Percentiles rank a stretch among this genome's conserved stretches.
phyloP scores from a whole-genome alignment of 2,329 filamentous ascomycete species.

The Penicillium sp. region DNA sequence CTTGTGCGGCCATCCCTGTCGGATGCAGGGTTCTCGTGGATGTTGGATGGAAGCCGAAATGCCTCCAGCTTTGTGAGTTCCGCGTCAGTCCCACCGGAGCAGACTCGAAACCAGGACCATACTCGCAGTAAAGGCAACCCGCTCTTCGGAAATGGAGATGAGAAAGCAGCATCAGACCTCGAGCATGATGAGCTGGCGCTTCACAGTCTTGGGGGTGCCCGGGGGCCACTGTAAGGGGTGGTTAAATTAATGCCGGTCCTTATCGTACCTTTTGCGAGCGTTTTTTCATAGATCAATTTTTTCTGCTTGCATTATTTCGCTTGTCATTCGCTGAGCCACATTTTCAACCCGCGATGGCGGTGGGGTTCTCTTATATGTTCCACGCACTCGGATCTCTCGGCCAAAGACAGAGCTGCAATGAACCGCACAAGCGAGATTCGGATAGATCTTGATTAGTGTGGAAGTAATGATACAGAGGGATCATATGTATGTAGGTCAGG shows the following conservation, averaged over 20 bases:
- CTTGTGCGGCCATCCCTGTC: constrained; percentile 43
- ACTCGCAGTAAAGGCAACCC: constrained; percentile 30
- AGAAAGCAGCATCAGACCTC: constrained; percentile 24
- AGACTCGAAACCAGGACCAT: constrained; percentile 37
- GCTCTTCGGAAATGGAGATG: constrained; percentile 38
- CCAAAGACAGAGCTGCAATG: constrained; percentile 1
- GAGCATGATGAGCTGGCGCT: constrained; percentile 43
- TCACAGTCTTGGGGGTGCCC: constrained; percentile 36
- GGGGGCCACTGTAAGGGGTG: constrained; percentile 20
- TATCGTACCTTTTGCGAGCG: neutral
- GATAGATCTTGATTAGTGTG: neutral
- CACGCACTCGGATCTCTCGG: constrained; percentile 9
- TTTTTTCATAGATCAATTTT: neutral
- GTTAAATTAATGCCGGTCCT: constrained; percentile 2
- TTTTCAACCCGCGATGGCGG: neutral
- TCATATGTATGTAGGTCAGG: neutral
- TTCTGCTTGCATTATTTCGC: constrained; percentile 1
- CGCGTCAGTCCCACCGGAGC: constrained; percentile 46
- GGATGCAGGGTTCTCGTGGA: constrained; percentile 52
- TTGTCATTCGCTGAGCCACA: neutral
- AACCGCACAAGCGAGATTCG: neutral
- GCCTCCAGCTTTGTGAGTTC: constrained; percentile 49
- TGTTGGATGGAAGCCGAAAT: constrained; percentile 48
- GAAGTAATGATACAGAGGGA: neutral
- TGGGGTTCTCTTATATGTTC: constrained; percentile 4